Conservation (phyloP, 2,329 filamentous ascomycete species). For the Sporothrix inflata region DNA sequence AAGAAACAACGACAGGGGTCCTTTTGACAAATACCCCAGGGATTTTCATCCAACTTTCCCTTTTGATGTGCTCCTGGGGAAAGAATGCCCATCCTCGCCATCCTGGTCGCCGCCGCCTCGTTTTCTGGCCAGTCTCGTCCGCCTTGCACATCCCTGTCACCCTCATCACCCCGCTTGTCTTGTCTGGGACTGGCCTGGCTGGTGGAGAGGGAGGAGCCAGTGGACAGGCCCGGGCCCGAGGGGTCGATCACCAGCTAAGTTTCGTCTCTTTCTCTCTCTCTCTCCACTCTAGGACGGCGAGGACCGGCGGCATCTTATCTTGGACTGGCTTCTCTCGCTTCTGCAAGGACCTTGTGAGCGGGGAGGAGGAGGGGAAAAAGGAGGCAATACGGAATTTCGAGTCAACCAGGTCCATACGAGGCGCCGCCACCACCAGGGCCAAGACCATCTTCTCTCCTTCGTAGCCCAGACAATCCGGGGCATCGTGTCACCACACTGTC, state of each 20-base stretch:
- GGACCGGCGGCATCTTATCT: not conserved
- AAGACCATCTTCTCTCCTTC: too few species aligned
- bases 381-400: not conserved
- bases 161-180: conserved; percentile 3
- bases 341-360: conserved; percentile 19
- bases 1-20: not conserved
- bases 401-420: not conserved
- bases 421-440: not conserved
- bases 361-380: not conserved
- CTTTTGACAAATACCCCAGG: conserved; percentile 8
- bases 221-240: not conserved
- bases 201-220: not conserved
- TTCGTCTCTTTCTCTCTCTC: not conserved
- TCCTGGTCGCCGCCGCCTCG: not conserved
- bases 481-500: too few species aligned
- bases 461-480: too few species aligned
- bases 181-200: not conserved
- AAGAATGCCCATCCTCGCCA: not conserved
- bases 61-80: not conserved
- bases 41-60: not conserved
- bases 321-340: not conserved
- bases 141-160: not conserved
- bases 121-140: conserved; percentile 1
- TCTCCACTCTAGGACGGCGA: conserved; percentile 12
- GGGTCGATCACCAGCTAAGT: not conserved